Evolutionary conservation across 23 red algal genomes (phyloP).

Genomic region (Chondrus crispus): DNA sequence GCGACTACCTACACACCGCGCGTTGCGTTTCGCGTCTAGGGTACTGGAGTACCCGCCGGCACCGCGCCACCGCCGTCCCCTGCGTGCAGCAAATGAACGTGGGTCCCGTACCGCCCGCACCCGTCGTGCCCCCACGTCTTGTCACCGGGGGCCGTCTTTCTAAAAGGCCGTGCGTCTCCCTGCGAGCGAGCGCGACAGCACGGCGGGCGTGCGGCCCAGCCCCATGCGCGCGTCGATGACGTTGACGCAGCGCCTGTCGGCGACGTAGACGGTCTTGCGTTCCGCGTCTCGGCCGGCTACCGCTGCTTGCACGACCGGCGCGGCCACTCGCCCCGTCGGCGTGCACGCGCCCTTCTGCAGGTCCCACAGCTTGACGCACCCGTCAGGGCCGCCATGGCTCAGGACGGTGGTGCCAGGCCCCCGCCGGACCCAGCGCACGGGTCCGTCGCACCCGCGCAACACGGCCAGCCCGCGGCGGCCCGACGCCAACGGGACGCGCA

Average conservation of each 20-base stretch:
- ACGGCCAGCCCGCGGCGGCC: background rate
- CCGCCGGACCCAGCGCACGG: background rate
- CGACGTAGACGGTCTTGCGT: background rate
- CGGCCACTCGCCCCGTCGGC: background rate
- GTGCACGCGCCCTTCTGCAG: background rate
- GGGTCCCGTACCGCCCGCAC: too few species aligned
- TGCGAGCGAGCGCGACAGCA: too few species aligned
- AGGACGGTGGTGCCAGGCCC: background rate
- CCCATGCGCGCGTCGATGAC: constrained; percentile 21
- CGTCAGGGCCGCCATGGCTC: background rate
- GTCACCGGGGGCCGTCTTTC: too few species aligned
- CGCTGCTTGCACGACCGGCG: background rate
- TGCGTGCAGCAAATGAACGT: too few species aligned
- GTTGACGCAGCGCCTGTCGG: background rate
- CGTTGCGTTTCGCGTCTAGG: too few species aligned
- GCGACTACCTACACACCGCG: too few species aligned
- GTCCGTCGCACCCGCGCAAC: constrained; percentile 7
- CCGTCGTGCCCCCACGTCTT: too few species aligned
- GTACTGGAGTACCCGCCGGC: too few species aligned
- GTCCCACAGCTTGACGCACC: constrained; percentile 50
- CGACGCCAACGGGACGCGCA: background rate
- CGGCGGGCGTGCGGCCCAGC: background rate
- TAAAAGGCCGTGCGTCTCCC: too few species aligned
- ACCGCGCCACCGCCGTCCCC: too few species aligned
- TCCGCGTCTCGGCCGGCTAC: background rate